These are phyloP conservation scores for Exserohilum rostratum DNA, from an alignment of 2,329 filamentous ascomycete species.

Conservation along the genomic window DNA sequence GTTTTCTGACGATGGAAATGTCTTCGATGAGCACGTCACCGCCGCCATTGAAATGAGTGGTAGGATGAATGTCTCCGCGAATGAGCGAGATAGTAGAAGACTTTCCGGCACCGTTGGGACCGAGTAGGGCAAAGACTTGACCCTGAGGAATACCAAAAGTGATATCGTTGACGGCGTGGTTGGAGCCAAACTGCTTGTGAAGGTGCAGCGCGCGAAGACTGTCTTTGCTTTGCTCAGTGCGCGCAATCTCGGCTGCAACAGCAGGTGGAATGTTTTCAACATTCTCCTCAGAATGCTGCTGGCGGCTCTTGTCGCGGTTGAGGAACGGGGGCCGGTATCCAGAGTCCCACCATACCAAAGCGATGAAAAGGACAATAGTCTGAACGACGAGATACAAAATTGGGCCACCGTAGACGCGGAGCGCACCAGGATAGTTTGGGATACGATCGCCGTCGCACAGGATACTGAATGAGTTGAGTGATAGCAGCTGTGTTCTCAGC, in stretches of 20 bases:
- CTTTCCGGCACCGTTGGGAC: conserved; percentile 91
- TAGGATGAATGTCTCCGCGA: conserved; percentile 82
- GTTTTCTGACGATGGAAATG: conserved; percentile 73
- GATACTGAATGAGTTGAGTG: conserved; percentile 82
- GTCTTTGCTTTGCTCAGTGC: conserved; percentile 67
- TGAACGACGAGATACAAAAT: conserved; percentile 84
- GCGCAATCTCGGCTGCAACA: conserved; percentile 67
- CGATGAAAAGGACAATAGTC: conserved; percentile 69
- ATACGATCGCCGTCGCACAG: conserved; percentile 70
- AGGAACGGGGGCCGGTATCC: conserved; percentile 66
- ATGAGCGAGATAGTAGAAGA: conserved; percentile 88
- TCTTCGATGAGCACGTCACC: conserved; percentile 83
- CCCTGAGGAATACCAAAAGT: conserved; percentile 80
- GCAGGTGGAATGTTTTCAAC: conserved; percentile 59
- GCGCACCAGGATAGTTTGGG: conserved; percentile 70
- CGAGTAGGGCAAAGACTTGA: conserved; percentile 86
- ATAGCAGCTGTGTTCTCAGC: conserved; percentile 74
- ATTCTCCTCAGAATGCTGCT: conserved; percentile 52
- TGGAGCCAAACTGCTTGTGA: conserved; percentile 77
- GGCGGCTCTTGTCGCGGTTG: conserved; percentile 41
- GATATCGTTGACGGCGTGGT: conserved; percentile 81
- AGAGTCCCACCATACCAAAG: conserved; percentile 81
- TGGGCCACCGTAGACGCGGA: conserved; percentile 79
- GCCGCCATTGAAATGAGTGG: conserved; percentile 59
- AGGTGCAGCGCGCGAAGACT: conserved; percentile 80